Evolutionary conservation across 1,284 basidiomycete species (phyloP).

Genomic region (Cutaneotrichosporon sp.): DNA sequence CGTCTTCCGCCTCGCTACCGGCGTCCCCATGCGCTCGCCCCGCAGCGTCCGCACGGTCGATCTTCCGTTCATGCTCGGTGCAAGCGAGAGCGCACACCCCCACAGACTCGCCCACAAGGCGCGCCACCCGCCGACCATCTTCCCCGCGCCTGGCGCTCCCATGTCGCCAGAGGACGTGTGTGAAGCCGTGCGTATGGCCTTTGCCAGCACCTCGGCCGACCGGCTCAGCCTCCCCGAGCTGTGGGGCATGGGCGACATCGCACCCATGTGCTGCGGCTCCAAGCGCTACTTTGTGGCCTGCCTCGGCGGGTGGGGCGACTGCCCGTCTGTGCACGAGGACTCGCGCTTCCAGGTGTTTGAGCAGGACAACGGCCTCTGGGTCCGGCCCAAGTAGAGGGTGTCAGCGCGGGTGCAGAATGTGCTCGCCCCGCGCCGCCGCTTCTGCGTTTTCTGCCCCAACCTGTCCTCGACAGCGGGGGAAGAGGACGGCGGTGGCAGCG

Average conservation of each 20-base stretch:
- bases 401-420: background rate
- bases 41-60: constrained; percentile 50
- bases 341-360: constrained; percentile 9
- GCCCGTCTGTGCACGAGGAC: constrained; percentile 12
- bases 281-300: constrained; percentile 45
- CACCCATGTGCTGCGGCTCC: constrained; percentile 64
- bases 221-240: constrained; percentile 63
- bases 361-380: constrained; percentile 11
- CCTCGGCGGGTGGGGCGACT: constrained; percentile 53
- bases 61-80: constrained; percentile 51
- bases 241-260: constrained; percentile 66
- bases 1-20: constrained; percentile 59
- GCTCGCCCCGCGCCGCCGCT: background rate
- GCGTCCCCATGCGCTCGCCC: constrained; percentile 49
- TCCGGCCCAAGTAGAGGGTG: constrained; percentile 1
- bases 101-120: constrained; percentile 59
- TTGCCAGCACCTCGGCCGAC: constrained; percentile 60
- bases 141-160: constrained; percentile 45
- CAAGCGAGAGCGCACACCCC: constrained; percentile 36
- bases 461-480: background rate
- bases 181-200: constrained; percentile 58
- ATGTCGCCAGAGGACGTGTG: constrained; percentile 59
- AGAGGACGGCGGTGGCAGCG: background rate
- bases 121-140: constrained; percentile 53
- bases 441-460: background rate